Evolutionary conservation across 805 yeast species (phyloP), one percentile per base, ranked within the genome.

Genomic region (Diddensiella transvaalensis): DNA sequence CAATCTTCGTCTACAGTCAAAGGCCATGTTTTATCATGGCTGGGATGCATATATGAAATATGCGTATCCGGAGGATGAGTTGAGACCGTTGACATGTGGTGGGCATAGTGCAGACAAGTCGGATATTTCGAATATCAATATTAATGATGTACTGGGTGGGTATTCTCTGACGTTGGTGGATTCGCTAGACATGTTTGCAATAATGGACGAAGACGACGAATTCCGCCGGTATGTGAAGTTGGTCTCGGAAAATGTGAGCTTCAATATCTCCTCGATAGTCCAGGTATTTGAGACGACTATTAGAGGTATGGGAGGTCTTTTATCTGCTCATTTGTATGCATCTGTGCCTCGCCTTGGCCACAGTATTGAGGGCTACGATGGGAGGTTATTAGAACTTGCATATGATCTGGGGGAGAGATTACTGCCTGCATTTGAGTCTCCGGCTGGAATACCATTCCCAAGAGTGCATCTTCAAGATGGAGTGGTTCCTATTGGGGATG

Each of bases 211-310:
- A 54, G 72, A 75, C 60, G 74, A 71, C 13, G 73, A 72, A 35
- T 82, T 90, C 54, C 70, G 68, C 4, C 57, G 74, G 19, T 69
- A 76, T 33, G 70, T 78, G 4, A 60, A 64, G 0, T 59, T 75
- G 19, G 68, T 79, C 6, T 63, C 63, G 10, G 59, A 64, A 2
- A 67, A 69, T 35, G 64, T 71, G 6, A 60, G 70, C 42, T 87
- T 87, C 60, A 74, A 79, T 35, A 73, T 79, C 35, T 80, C 87
- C 51, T 75, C 88, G 6, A 79, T 82, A 1, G 83, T 90, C 0
- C 97, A 90, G 60, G 95, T 90, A 1, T 90, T 90, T 64, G 98
- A 90, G 64, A 76, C 86, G 2, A 79, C 88, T 3, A 90, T 91
- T 15, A 68, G 98, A 35, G 78, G 87, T 1, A 61, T 90, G 22